A percentile compares a stretch with the other conserved stretches of the same genome.
Evolutionary conservation across 1,139 yeast species (phyloP).

Genomic region (Hemisphaericaspora xylanilytica): DNA sequence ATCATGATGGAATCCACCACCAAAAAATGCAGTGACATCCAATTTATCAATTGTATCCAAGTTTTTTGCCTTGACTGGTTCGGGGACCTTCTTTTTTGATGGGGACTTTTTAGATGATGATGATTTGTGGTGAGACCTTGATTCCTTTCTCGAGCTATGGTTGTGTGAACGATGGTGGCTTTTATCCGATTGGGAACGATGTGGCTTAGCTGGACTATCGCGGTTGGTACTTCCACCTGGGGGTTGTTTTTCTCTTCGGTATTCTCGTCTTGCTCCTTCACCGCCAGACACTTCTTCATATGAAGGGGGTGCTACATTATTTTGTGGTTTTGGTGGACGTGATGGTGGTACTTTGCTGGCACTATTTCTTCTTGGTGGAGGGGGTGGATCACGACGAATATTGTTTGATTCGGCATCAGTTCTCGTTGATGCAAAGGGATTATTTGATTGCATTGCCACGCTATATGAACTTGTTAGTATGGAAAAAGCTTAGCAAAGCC

Average conservation of each 20-base stretch:
- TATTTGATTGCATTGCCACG: slow-evolving; percentile 50
- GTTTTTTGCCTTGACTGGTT: slow-evolving; percentile 50
- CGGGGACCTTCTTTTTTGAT: slow-evolving; percentile 35
- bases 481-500: background rate
- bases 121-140: slow-evolving; percentile 7
- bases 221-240: slow-evolving; percentile 12
- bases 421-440: slow-evolving; percentile 52
- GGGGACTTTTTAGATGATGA: slow-evolving; percentile 30
- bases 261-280: slow-evolving; percentile 39
- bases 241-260: slow-evolving; percentile 52
- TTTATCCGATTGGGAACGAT: slow-evolving; percentile 10
- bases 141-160: slow-evolving; percentile 2
- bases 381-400: slow-evolving; percentile 36
- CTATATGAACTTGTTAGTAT: slow-evolving; percentile 21
- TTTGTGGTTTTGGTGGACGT: slow-evolving; percentile 31
- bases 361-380: slow-evolving; percentile 14
- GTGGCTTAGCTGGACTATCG: slow-evolving; percentile 6
- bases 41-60: slow-evolving; percentile 91
- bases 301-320: slow-evolving; percentile 48
- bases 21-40: slow-evolving; percentile 93
- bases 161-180: slow-evolving; percentile 2
- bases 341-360: slow-evolving; percentile 22
- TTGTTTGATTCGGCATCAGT: slow-evolving; percentile 37
- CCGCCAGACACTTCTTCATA: slow-evolving; percentile 70
- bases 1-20: slow-evolving; percentile 96